Percentiles rank a stretch among this genome's conserved stretches.
Evolutionary conservation across 768 basidiomycete species (phyloP).

Genomic region (Tulasnella sp.): DNA sequence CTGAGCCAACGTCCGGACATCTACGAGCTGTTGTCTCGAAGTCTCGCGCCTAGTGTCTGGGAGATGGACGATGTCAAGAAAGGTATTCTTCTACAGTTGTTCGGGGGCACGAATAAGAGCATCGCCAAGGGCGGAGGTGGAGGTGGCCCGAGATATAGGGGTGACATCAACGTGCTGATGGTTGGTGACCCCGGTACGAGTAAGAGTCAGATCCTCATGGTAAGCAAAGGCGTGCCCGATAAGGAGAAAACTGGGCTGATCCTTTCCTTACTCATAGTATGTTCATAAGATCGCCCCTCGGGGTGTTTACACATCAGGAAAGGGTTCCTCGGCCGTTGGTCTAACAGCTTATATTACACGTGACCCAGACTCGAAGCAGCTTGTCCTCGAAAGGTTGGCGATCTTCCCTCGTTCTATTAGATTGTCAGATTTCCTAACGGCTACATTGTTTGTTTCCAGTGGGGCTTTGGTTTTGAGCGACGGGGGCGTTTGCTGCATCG

Average conservation of each 20-base stretch:
- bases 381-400: constrained; percentile 85
- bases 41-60: constrained; percentile 91
- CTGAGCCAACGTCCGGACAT: constrained; percentile 67
- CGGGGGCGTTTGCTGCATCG: constrained; percentile 96
- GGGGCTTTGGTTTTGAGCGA: constrained; percentile 91
- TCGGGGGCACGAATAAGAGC: constrained; percentile 96
- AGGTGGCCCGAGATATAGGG: constrained; percentile 91
- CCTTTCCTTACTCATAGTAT: constrained; percentile 44
- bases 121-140: constrained; percentile 87
- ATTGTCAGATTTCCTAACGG: not conserved
- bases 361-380: constrained; percentile 95
- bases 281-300: constrained; percentile 98
- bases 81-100: constrained; percentile 88
- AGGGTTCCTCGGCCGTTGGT: constrained; percentile 97
- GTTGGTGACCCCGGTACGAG: constrained; percentile 96
- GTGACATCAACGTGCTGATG: constrained; percentile 93
- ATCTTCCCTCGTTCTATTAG: not conserved
- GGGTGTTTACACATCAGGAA: constrained; percentile 95
- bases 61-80: constrained; percentile 99
- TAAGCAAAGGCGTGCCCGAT: constrained; percentile 26
- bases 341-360: constrained; percentile 96
- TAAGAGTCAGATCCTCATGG: constrained; percentile 92
- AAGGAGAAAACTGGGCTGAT: not conserved
- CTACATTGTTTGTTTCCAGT: constrained; percentile 31
- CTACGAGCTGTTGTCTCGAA: constrained; percentile 74